Evolutionary conservation across 805 yeast genomes (phyloP).

Genomic region (Yarrowia porcina): DNA sequence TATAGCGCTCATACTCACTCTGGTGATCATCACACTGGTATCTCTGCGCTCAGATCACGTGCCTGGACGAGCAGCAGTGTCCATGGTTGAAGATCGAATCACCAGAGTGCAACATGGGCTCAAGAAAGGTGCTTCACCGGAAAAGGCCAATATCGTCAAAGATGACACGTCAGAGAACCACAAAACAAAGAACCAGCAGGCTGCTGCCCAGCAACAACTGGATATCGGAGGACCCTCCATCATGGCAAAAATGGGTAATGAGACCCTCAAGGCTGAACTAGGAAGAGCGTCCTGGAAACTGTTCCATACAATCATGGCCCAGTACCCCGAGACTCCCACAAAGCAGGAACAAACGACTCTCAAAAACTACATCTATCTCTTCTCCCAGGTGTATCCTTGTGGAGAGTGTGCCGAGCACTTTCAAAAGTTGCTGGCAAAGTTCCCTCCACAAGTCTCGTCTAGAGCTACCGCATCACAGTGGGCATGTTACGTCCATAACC

Average conservation of each 20-base stretch:
- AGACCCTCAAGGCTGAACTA: slow-evolving; percentile 69
- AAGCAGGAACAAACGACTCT: slow-evolving; percentile 61
- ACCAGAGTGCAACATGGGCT: slow-evolving; percentile 29
- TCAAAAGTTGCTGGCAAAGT: slow-evolving; percentile 58
- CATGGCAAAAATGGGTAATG: slow-evolving; percentile 94
- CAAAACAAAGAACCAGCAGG: not conserved
- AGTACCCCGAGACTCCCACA: slow-evolving; percentile 84
- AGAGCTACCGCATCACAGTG: slow-evolving; percentile 83
- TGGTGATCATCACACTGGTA: slow-evolving; percentile 13
- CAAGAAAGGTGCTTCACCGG: not conserved
- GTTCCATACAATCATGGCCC: slow-evolving; percentile 85
- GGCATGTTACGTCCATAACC: slow-evolving; percentile 93
- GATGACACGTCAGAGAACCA: not conserved
- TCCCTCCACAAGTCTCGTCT: slow-evolving; percentile 79
- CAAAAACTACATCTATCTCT: slow-evolving; percentile 59
- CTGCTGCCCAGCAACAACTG: not conserved
- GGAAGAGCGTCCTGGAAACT: slow-evolving; percentile 92
- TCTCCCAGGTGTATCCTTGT: slow-evolving; percentile 93
- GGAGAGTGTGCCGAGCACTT: slow-evolving; percentile 91
- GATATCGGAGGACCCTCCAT: slow-evolving; percentile 47
- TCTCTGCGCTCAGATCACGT: slow-evolving; percentile 13
- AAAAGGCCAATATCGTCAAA: not conserved
- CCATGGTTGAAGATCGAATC: slow-evolving; percentile 26
- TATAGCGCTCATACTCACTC: slow-evolving; percentile 6
- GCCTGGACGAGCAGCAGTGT: slow-evolving; percentile 6